Conservation (phyloP, 257 asterid species). For the Solanum bulbocastanum region DNA sequence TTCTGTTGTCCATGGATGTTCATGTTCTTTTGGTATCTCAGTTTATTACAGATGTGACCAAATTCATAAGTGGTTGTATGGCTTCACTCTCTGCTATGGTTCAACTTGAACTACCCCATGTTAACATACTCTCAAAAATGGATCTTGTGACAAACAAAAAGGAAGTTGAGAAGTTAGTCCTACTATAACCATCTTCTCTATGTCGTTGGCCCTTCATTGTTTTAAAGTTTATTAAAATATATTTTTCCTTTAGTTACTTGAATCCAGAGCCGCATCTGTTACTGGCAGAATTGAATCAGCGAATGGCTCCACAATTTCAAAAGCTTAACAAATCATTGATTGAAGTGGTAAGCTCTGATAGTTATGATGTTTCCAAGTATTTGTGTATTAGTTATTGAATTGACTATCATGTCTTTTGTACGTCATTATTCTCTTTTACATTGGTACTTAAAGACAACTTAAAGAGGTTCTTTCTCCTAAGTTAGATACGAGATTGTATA, state of each 20-base stretch:
- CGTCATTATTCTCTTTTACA: background rate
- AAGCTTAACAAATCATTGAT: slow-evolving; percentile 80
- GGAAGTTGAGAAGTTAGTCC: slow-evolving; percentile 77
- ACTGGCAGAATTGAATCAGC: slow-evolving; percentile 74
- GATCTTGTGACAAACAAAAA: slow-evolving; percentile 92
- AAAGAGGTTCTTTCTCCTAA: background rate
- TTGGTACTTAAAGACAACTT: background rate
- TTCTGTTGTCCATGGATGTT: background rate
- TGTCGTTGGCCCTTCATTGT: background rate
- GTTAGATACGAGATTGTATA: background rate
- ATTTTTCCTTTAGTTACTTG: slow-evolving; percentile 45
- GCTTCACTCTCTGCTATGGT: slow-evolving; percentile 97
- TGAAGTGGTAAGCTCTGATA: slow-evolving; percentile 52
- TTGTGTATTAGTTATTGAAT: background rate
- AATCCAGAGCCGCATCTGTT: slow-evolving; percentile 71
- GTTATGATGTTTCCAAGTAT: background rate
- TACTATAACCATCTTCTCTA: background rate
- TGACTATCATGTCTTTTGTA: background rate
- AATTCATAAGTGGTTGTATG: slow-evolving; percentile 98
- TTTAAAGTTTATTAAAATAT: background rate
- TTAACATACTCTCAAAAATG: slow-evolving; percentile 95
- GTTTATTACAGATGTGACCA: slow-evolving; percentile 98
- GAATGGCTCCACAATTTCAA: slow-evolving; percentile 83
- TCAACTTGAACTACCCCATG: slow-evolving; percentile 96
- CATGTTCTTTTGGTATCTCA: slow-evolving; percentile 11